phyloP scores from a whole-genome alignment of 345 rosid species.

The Iberis pinnata region DNA sequence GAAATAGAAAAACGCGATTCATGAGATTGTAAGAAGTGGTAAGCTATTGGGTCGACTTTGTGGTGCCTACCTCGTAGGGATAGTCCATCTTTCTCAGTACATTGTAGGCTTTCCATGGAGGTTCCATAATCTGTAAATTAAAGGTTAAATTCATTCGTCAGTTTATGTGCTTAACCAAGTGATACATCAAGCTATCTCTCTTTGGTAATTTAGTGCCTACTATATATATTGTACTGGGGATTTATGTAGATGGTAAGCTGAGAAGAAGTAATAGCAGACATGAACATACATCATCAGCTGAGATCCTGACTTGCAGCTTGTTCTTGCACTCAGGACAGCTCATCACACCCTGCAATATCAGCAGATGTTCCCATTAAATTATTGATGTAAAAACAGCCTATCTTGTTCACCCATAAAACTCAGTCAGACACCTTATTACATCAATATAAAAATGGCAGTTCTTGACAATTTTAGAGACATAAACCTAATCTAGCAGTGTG shows the following conservation, averaged over 20 bases:
- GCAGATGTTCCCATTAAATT: constrained; percentile 12
- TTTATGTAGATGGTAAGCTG: constrained; percentile 17
- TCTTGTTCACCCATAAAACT: background rate
- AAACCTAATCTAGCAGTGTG: background rate
- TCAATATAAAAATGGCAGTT: background rate
- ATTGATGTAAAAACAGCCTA: background rate
- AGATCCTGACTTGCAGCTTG: constrained; percentile 75
- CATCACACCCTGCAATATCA: constrained; percentile 72
- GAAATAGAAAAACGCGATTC: constrained; percentile 29
- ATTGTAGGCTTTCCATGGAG: constrained; percentile 87
- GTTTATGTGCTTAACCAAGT: background rate
- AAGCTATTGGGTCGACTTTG: constrained; percentile 1
- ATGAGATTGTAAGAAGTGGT: background rate
- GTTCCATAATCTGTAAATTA: constrained; percentile 75
- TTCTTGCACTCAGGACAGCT: constrained; percentile 83
- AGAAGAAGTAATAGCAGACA: constrained; percentile 17
- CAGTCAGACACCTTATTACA: constrained; percentile 6
- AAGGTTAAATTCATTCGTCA: constrained; percentile 4
- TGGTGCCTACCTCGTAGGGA: constrained; percentile 69
- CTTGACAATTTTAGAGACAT: constrained; percentile 4
- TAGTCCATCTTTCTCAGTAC: constrained; percentile 83
- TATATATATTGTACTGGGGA: constrained; percentile 5
- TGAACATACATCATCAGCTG: constrained; percentile 90
- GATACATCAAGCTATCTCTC: constrained; percentile 8
- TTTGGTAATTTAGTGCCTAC: constrained; percentile 10